These are phyloP conservation scores for Mortierella polycephala DNA, from an alignment of 371 early-diverging fungal species.

Conservation along the genomic window DNA sequence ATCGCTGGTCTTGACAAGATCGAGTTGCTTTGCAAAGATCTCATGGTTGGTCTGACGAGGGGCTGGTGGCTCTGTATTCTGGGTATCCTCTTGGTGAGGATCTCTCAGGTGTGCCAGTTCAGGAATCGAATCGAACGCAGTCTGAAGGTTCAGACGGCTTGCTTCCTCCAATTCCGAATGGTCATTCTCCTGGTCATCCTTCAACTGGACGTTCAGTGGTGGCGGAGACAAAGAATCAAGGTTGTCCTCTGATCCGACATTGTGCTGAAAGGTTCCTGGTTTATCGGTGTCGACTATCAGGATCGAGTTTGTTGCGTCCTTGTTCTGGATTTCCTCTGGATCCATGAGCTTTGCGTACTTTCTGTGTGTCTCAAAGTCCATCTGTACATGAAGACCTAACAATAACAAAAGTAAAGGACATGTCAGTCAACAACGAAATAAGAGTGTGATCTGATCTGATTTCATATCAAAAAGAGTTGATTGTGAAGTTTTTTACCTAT, in stretches of 20 bases:
- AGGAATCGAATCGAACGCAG: conserved; percentile 40
- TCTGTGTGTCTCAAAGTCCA: conserved; percentile 64
- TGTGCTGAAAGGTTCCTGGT: conserved; percentile 36
- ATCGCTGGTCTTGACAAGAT: conserved; percentile 20
- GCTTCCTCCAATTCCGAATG: conserved; percentile 20
- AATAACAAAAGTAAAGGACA: background rate
- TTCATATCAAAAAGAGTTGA: background rate
- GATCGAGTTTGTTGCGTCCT: conserved; percentile 29
- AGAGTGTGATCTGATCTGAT: background rate
- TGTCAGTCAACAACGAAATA: background rate
- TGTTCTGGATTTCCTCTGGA: conserved; percentile 14
- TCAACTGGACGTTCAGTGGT: conserved; percentile 21
- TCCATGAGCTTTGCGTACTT: conserved; percentile 62
- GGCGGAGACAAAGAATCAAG: conserved; percentile 11
- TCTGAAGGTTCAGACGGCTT: conserved; percentile 41
- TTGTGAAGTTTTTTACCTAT: conserved; percentile 33
- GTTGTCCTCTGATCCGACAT: conserved; percentile 10
- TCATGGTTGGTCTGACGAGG: conserved; percentile 36
- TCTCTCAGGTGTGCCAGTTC: conserved; percentile 21
- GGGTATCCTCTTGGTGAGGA: conserved; percentile 4
- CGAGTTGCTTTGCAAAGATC: conserved; percentile 32
- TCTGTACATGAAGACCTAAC: conserved; percentile 64
- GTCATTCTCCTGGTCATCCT: conserved; percentile 4
- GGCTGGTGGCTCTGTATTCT: background rate
- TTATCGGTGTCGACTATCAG: conserved; percentile 44